A percentile compares a stretch with the other conserved stretches of the same genome.
phyloP scores from a whole-genome alignment of 805 yeast species.

The Ogataea kodamae region DNA sequence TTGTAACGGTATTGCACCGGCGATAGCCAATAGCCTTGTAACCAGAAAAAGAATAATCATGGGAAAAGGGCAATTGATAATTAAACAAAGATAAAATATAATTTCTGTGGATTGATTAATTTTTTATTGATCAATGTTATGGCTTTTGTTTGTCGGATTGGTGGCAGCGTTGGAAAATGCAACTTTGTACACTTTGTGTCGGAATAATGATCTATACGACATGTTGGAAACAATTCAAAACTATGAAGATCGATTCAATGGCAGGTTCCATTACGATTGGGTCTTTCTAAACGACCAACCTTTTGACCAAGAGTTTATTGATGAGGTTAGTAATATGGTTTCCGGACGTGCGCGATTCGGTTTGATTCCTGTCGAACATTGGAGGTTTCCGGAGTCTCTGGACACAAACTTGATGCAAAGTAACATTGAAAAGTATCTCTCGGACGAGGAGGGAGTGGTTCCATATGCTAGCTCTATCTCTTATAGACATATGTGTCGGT shows the following conservation, averaged over 20 bases:
- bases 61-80: neutral
- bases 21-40: neutral
- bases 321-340: conserved; percentile 44
- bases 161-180: conserved; percentile 46
- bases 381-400: conserved; percentile 59
- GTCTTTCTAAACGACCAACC: conserved; percentile 70
- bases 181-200: conserved; percentile 65
- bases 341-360: conserved; percentile 66
- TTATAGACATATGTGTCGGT: conserved; percentile 87
- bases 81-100: neutral
- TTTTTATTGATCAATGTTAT: too few relatives aligned
- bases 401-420: conserved; percentile 19
- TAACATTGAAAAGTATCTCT: conserved; percentile 16
- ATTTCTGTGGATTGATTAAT: too few relatives aligned
- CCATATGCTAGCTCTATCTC: conserved; percentile 62
- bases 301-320: conserved; percentile 54
- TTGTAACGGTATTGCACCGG: neutral
- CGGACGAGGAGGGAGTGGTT: conserved; percentile 37
- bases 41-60: conserved; percentile 1
- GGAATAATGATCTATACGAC: conserved; percentile 59
- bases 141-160: too few relatives aligned
- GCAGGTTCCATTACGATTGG: conserved; percentile 67
- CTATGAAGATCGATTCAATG: conserved; percentile 66
- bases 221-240: conserved; percentile 57
- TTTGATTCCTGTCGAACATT: conserved; percentile 53